Evolutionary conservation across 345 rosid species (phyloP).

Genomic region (Populus pruinosa): DNA sequence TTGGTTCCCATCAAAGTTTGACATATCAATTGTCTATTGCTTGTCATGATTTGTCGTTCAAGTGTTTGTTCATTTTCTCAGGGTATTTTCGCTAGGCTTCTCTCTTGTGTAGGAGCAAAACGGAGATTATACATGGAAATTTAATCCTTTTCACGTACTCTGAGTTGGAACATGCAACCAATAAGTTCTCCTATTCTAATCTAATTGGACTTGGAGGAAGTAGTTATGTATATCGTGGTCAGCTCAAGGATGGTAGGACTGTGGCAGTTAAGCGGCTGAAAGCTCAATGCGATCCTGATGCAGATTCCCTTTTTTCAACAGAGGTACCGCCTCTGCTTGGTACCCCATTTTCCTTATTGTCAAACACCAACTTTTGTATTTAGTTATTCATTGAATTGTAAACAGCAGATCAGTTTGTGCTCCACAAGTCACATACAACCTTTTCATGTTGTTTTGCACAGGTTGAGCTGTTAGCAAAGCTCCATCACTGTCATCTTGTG

Average conservation of each 20-base stretch:
- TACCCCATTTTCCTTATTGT: background rate
- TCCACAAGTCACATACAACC: background rate
- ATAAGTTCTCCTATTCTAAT: conserved; percentile 65
- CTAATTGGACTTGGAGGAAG: conserved; percentile 88
- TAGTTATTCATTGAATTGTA: conserved; percentile 2
- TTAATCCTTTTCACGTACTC: conserved; percentile 59
- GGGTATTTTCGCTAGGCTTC: conserved; percentile 65
- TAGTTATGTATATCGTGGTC: conserved; percentile 80
- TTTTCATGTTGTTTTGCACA: conserved; percentile 29
- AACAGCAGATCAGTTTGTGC: background rate
- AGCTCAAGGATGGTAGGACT: conserved; percentile 72
- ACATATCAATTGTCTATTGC: background rate
- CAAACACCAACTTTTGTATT: background rate
- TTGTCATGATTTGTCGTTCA: background rate
- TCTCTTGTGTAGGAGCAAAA: conserved; percentile 44
- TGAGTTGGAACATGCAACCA: conserved; percentile 72
- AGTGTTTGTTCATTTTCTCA: conserved; percentile 25
- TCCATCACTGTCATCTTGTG: conserved; percentile 93
- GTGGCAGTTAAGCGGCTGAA: conserved; percentile 83
- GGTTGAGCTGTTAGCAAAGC: conserved; percentile 82
- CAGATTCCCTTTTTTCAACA: conserved; percentile 52
- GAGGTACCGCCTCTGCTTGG: conserved; percentile 48
- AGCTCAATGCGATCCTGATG: conserved; percentile 59
- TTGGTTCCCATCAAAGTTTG: conserved; percentile 1
- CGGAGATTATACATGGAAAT: conserved; percentile 51